phyloP scores from a whole-genome alignment of 2,329 filamentous ascomycete species.

The Purpureocillium takamizusanense region DNA sequence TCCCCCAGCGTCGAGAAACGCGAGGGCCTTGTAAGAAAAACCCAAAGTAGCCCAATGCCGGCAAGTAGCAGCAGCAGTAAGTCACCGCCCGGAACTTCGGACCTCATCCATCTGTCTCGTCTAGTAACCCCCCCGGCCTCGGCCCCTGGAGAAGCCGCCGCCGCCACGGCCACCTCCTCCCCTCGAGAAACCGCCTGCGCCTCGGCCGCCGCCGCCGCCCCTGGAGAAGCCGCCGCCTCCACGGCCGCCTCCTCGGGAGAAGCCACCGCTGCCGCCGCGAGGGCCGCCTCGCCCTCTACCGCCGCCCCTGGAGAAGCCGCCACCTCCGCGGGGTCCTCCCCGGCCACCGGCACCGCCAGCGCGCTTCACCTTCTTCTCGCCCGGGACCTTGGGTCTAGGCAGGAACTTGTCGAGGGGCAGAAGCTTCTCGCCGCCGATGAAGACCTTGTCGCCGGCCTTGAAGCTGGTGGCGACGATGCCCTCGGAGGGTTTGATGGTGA shows the following conservation, averaged over 20 bases:
- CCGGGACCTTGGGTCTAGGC: constrained; percentile 77
- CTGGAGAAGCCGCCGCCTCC: constrained; percentile 11
- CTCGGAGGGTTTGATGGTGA: constrained; percentile 95
- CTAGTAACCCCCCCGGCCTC: constrained; percentile 2
- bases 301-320: constrained; percentile 20
- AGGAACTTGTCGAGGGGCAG: constrained; percentile 93
- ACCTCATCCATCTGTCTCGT: not conserved
- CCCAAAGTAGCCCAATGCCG: constrained; percentile 3
- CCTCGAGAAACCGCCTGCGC: constrained; percentile 20
- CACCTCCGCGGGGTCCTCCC: constrained; percentile 18
- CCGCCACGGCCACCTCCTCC: constrained; percentile 14
- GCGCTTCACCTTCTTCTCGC: constrained; percentile 53
- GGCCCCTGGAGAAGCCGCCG: constrained; percentile 18
- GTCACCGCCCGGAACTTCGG: no score
- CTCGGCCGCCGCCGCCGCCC: constrained; percentile 13
- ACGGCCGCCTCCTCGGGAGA: constrained; percentile 21
- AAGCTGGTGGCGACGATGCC: constrained; percentile 92
- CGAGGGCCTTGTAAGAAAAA: constrained; percentile 2
- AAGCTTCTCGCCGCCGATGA: constrained; percentile 88
- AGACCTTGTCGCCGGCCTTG: constrained; percentile 96
- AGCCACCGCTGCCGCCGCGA: constrained; percentile 21
- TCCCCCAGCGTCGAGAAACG: not conserved
- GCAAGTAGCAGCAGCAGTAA: not conserved
- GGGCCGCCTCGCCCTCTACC: constrained; percentile 33
- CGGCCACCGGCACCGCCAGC: constrained; percentile 41